Base-by-base conservation (phyloP, 2,329 filamentous ascomycete species). In the Fusarium tupiense region DNA sequence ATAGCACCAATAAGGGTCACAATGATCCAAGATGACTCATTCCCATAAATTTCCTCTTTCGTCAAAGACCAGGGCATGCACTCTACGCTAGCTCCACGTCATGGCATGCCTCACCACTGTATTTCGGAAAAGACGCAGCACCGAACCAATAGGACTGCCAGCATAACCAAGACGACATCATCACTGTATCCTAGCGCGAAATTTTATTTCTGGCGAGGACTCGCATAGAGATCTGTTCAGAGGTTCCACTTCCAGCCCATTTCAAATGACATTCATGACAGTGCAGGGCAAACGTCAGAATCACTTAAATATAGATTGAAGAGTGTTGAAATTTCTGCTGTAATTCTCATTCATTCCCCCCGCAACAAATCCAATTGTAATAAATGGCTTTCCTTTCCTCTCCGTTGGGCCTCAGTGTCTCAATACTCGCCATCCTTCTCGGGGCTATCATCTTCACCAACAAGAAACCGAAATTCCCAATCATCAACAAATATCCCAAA, bases 361-460 rank as follows among this genome's bases (percentile, higher is more conserved):
- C 3, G 17, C 3, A 53, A 9, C 24, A 7, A 6, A 7, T 17
- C 2, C 2, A 17, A 26, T 22, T 16, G 1, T 9, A 29, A 13
- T 13, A 14, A 13, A 54, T 54, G 52, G 24, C 52, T 40, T 6
- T 54, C 6, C 14, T 54, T 17, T 17, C 8, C 4, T 40, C 52
- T 17, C 20, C 24, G 0, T 8, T 29, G 4, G 35, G 35, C 20
- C 14, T 54, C 1, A 14, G 35, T 14, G 14, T n/a, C 35, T 40
- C 35, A 13, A 72, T 64, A 1, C 1, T 61, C 1, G 41, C 54
- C 5, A 47, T 61, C 2, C 4, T 58, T 3, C 11, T 64, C 5
- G 19, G 41, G 8, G 29, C 26, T 11, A 13, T 49, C 16, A 29
- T 64, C 19, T 17, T 40, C 2, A 10, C 10, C 11, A 37, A 43